Base-by-base conservation (phyloP, 495 filamentous ascomycete species). In the Beverwykella pulmonaria region DNA sequence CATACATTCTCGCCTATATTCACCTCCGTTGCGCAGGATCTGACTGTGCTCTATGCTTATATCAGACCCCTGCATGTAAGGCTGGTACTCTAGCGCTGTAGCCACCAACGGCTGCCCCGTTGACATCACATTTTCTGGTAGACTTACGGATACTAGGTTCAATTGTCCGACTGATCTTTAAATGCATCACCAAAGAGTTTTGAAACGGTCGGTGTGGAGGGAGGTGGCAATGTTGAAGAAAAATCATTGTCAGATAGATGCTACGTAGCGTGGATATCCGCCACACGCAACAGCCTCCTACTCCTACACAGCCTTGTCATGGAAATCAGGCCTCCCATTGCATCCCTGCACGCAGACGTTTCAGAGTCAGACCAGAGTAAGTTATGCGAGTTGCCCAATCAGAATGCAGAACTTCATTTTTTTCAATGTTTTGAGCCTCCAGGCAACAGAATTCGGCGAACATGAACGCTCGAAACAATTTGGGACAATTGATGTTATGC, bases 321-420 rank as follows among this genome's bases (percentile, higher is more conserved):
- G 23, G 19, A 53, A 55, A 22, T 66, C 36, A 71, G 68, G 68
- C 68, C 68, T 50, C 68, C 68, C 63, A 64, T 59, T 61, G 15
- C 39, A 9, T 44, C 6, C 2, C 8, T 10, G 67, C 41, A 41
- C 44, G 59, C 59, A 53, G 63, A 32, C 53, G 68, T 67, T 71
- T 67, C 68, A 71, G 30, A 59, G 10, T 30, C 59, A 34, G 30
- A 32, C 30, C 62, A 70, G 9, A 65, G 12, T 23, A n/a, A 34
- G 39, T 44, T 12, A 6, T 34, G 32, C 32, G 32, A 44, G 39
- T n/a, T 44, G 39, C 17, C 15, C 15, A 44, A n/a, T 44, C 39
- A 44, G 8, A 29, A 54, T 29, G 32, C 25, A 29, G 26, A 26
- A 5, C 17, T 53, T n/a, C n/a, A n/a, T n/a, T n/a, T 23, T 48